Percentiles rank a stretch among this genome's conserved stretches.
These are phyloP conservation scores for Sphaerulina musiva DNA, from an alignment of 2,329 filamentous ascomycete species.

Conservation along the genomic window DNA sequence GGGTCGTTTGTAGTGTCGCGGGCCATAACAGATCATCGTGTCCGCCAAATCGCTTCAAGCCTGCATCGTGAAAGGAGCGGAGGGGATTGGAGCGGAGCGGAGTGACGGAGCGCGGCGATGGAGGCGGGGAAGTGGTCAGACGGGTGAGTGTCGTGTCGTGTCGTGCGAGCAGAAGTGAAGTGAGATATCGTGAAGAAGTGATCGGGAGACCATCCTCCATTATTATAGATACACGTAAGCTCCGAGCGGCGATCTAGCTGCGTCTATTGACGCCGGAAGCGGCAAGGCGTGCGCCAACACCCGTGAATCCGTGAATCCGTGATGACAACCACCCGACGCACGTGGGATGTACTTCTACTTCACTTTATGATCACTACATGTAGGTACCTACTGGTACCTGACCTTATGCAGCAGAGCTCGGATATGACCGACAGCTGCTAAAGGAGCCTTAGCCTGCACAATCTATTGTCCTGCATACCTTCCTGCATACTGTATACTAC, in stretches of 20 bases:
- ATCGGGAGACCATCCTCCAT: not conserved
- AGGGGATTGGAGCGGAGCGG: not conserved
- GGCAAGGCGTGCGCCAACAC: not conserved
- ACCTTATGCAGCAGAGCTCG: no score
- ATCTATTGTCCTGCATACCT: no score
- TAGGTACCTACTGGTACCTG: no score
- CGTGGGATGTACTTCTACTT: no score
- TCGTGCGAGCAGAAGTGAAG: not conserved
- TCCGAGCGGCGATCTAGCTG: not conserved
- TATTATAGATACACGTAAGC: not conserved
- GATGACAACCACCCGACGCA: not conserved
- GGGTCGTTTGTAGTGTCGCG: conserved; percentile 27
- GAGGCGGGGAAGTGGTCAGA: no score
- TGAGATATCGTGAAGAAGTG: no score
- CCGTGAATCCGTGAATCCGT: not conserved
- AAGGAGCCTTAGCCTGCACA: no score
- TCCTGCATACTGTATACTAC: no score
- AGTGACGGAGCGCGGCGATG: not conserved
- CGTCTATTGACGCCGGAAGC: not conserved
- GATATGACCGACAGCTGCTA: no score
- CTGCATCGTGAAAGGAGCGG: conserved; percentile 8
- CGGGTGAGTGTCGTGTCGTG: no score
- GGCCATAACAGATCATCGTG: conserved; percentile 36
- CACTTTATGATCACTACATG: no score
- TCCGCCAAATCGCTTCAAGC: conserved; percentile 19